These are phyloP conservation scores for Pelargonium myrrhifolium DNA, from an alignment of 441 rosid species.

Conservation along the genomic window DNA sequence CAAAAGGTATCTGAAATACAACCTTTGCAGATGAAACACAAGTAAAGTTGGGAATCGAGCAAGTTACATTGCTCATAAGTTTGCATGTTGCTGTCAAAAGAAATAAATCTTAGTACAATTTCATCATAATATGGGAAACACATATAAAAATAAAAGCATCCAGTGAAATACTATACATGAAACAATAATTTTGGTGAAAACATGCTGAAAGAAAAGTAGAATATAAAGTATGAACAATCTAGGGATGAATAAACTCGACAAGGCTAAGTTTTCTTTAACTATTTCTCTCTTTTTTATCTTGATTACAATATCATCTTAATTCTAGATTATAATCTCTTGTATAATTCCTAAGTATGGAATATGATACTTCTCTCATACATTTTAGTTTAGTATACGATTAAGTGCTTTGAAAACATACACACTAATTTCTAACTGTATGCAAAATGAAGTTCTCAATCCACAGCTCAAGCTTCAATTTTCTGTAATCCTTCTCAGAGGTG, in stretches of 20 bases:
- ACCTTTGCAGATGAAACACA: conserved; percentile 92
- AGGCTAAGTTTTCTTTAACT: not conserved
- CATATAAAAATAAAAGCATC: not conserved
- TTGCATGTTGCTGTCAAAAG: conserved; percentile 72
- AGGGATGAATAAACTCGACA: not conserved
- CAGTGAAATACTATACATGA: not conserved
- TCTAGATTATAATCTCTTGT: too few species aligned
- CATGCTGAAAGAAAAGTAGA: not conserved
- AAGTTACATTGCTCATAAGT: conserved; percentile 70
- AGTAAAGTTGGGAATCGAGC: conserved; percentile 88
- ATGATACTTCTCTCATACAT: too few species aligned
- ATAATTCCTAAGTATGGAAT: too few species aligned
- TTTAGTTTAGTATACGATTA: too few species aligned
- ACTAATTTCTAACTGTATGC: not conserved
- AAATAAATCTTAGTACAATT: conserved; percentile 13
- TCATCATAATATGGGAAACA: not conserved
- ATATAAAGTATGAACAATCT: not conserved
- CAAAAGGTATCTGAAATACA: conserved; percentile 21
- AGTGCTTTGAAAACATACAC: not conserved
- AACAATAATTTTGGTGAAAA: not conserved
- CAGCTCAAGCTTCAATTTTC: not conserved
- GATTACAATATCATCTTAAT: not conserved
- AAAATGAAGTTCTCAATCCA: not conserved
- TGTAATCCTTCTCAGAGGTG: too few species aligned
- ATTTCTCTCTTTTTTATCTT: not conserved